Base-by-base conservation (phyloP, 2,329 filamentous ascomycete species). In the Amylocarpus encephaloides region DNA sequence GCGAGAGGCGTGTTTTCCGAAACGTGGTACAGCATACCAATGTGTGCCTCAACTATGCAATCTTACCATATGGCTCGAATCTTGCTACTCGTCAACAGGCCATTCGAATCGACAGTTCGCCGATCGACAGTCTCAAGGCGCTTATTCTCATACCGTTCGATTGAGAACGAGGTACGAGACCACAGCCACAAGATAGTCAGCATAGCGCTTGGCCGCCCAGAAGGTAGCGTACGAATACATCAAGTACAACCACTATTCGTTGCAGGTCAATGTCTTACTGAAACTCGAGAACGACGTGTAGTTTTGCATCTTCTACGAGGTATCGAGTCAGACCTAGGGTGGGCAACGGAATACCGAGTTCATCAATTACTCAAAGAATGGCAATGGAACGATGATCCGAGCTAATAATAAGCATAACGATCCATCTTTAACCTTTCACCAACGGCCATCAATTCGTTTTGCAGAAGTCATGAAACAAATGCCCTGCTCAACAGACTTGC, bases 31-130 rank as follows among this genome's bases (percentile, higher is more conserved):
- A 74, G 75, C 46, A 70, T 79, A 0, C 73, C 80, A 0, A 77
- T 85, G 72, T 85, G 80, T 64, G 80, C 78, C 0, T 80, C 80
- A 2, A 79, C 80, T 1, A 84, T 84, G 74, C 80, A 83, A 59
- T 75, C 74, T 52, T 84, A 82, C 56, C 78, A 85, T 59, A 83
- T 85, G 69, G 79, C 78, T 1, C 74, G 78, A 39, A 79, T 84
- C 10, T 72, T 83, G 4, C 63, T 85, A 0, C 71, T 82, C 11
- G 73, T 82, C 55, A 83, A 85, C 58, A 75, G 77, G 51, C 78
- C 77, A 1, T 71, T 75, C 13, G 75, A 83, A 50, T 76, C 74
- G 0, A 75, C 77, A 1, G 72, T 73, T 50, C 70, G 71, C 15
- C 70, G 73, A 16, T 73, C 73, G 16, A 78, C 75, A 2, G 69